These are phyloP conservation scores for Curvularia eragrostidis DNA, from an alignment of 2,329 filamentous ascomycete genomes.

Conservation along the genomic window DNA sequence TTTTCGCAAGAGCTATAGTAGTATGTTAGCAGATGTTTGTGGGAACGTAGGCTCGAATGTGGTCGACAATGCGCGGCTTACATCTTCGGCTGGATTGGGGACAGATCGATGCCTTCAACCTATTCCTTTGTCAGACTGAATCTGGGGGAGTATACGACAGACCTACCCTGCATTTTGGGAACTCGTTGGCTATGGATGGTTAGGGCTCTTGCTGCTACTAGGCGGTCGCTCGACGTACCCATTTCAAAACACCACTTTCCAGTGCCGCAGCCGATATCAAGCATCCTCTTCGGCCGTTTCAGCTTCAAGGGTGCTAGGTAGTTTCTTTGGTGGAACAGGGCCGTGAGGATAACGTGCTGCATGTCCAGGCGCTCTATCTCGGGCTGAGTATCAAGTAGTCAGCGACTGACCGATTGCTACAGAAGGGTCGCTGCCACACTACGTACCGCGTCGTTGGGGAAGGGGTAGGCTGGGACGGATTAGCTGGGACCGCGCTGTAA, in stretches of 20 bases:
- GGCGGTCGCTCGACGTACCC: slow-evolving; percentile 38
- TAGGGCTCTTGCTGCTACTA: slow-evolving; percentile 17
- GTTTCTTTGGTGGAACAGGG: slow-evolving; percentile 43
- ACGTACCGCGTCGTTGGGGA: slow-evolving; percentile 49
- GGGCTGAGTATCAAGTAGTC: slow-evolving; percentile 30
- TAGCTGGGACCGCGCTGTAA: slow-evolving; percentile 21
- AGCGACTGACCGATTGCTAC: slow-evolving; percentile 16
- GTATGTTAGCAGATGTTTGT: slow-evolving; percentile 6
- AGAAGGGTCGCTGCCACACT: slow-evolving; percentile 3
- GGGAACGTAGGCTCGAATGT: not conserved
- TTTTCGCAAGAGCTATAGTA: slow-evolving; percentile 66
- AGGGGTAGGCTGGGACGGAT: slow-evolving; percentile 47
- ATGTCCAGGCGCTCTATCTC: slow-evolving; percentile 50
- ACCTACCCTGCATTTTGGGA: slow-evolving; percentile 43
- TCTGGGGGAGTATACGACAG: not conserved
- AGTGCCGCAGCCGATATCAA: slow-evolving; percentile 54
- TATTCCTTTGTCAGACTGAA: slow-evolving; percentile 30
- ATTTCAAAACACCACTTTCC: slow-evolving; percentile 54
- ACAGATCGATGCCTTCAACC: slow-evolving; percentile 53
- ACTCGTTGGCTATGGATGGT: slow-evolving; percentile 42
- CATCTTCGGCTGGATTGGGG: slow-evolving; percentile 51
- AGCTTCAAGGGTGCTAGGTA: slow-evolving; percentile 48
- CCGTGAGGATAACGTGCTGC: slow-evolving; percentile 50
- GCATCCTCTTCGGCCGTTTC: slow-evolving; percentile 42
- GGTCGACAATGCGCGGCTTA: slow-evolving; percentile 17